phyloP scores from a whole-genome alignment of 345 rosid genomes.

The Populus davidiana region DNA sequence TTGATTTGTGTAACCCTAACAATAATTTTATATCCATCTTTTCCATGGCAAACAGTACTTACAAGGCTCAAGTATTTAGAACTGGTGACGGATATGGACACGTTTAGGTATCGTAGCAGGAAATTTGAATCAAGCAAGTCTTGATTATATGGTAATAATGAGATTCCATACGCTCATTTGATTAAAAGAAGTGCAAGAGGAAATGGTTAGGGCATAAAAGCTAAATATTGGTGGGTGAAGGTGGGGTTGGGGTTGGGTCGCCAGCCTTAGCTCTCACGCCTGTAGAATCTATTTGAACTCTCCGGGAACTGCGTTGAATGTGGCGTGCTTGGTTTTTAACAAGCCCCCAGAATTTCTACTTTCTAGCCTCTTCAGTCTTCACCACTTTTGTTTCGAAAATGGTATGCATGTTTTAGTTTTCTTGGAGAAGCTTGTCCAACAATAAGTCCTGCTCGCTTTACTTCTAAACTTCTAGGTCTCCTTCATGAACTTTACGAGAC shows the following conservation, averaged over 20 bases:
- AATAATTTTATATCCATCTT: background rate
- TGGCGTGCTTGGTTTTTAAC: slow-evolving; percentile 30
- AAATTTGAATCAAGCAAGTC: slow-evolving; percentile 5
- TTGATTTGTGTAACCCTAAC: slow-evolving; percentile 40
- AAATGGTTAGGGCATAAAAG: background rate
- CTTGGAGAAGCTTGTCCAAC: background rate
- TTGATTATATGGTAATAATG: slow-evolving; percentile 2
- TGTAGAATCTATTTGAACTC: slow-evolving; percentile 35
- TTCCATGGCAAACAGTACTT: background rate
- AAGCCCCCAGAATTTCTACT: slow-evolving; percentile 13
- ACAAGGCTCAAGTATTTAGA: background rate
- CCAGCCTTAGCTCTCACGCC: slow-evolving; percentile 57
- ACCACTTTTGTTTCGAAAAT: background rate
- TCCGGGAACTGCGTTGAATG: slow-evolving; percentile 35
- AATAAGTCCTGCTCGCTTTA: background rate
- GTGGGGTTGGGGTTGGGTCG: slow-evolving; percentile 20
- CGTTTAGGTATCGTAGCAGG: background rate
- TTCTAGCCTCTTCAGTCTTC: background rate
- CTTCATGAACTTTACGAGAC: background rate
- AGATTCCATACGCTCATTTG: background rate
- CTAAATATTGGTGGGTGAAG: slow-evolving; percentile 5
- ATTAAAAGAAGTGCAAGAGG: background rate
- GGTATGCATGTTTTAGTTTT: background rate
- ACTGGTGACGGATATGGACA: background rate
- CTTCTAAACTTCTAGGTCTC: background rate